Conservation (phyloP, 768 basidiomycete genomes). For the Podaxis carcinomalis region DNA sequence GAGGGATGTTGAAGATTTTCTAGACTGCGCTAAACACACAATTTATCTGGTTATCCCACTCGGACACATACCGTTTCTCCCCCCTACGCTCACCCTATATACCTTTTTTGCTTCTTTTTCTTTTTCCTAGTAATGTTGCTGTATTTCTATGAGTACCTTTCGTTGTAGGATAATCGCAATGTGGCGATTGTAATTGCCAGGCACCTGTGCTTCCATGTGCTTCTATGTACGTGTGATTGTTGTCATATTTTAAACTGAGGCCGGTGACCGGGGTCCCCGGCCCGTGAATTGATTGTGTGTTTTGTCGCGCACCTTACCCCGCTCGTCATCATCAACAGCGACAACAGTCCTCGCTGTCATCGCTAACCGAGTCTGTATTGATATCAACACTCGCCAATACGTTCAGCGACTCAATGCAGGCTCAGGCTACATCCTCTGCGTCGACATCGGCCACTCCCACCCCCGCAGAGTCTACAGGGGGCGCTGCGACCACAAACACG, state of each 20-base stretch:
- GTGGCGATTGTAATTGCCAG: background rate
- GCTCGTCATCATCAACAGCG: conserved; percentile 7
- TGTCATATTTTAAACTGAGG: background rate
- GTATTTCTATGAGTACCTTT: conserved; percentile 7
- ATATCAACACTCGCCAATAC: background rate
- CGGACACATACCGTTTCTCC: background rate
- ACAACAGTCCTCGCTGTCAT: background rate
- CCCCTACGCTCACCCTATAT: background rate
- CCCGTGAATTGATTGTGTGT: background rate
- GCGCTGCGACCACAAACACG: background rate
- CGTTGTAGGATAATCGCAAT: conserved; percentile 3
- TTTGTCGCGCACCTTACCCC: background rate
- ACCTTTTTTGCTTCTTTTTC: background rate
- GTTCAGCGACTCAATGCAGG: conserved; percentile 2
- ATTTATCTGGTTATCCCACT: background rate
- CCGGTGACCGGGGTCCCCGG: conserved; percentile 8
- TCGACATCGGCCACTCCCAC: conserved; percentile 7
- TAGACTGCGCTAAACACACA: background rate
- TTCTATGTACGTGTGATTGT: background rate
- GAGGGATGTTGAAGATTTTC: background rate
- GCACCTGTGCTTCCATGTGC: background rate
- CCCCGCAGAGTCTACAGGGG: background rate
- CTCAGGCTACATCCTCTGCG: conserved; percentile 9
- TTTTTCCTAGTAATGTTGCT: conserved; percentile 1
- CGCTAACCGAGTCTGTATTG: background rate